Base-by-base conservation (phyloP, 495 filamentous ascomycete genomes). In the Thozetella sp. region DNA sequence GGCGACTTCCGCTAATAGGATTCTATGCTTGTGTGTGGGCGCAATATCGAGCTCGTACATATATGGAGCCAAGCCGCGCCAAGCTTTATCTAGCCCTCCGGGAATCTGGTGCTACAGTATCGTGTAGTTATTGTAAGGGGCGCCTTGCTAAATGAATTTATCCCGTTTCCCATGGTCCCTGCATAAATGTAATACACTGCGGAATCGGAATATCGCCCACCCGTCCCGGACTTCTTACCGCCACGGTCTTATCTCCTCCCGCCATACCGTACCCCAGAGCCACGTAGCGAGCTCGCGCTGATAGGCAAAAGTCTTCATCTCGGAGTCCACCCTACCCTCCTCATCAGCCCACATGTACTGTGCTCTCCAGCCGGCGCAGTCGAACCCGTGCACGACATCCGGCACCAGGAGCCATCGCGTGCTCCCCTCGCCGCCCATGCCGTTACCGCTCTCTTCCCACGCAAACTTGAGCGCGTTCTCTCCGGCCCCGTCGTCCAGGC, bases 381-480 rank as follows among this genome's bases (percentile, higher is more conserved):
- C 75, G 43, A 74, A 77, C 34, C 68, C 73, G 22, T 76, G 73
- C 20, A 76, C 25, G 40, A 73, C 71, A 57, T 76, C 74, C 13
- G 74, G 72, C 27, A 76, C 70, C 13, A 78, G 51, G 53, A 78
- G 46, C 74, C 75, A 76, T 23, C 68, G 15, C 57, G 45, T 75
- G 53, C 57, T 71, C 59, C 24, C 54, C 51, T 53, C 53, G 58
- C 25, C 57, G 48, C 37, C 48, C 24, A 6, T 63, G 57, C 30
- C 63, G 30, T 24, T 67, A 13, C 43, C 43, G 6, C 43, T 20
- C 61, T 66, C 69, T 57, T 53, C 34, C 75, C 72, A 67, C 63
- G 58, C 57, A 68, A 66, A 70, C 67, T 64, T 63, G 37, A 57
- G 51, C 19, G 57, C 65, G 30, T 67, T 63, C 54, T 62, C 62